These are phyloP conservation scores for Termitomyces eurrhizus DNA, from an alignment of 768 basidiomycete genomes.

Conservation along the genomic window DNA sequence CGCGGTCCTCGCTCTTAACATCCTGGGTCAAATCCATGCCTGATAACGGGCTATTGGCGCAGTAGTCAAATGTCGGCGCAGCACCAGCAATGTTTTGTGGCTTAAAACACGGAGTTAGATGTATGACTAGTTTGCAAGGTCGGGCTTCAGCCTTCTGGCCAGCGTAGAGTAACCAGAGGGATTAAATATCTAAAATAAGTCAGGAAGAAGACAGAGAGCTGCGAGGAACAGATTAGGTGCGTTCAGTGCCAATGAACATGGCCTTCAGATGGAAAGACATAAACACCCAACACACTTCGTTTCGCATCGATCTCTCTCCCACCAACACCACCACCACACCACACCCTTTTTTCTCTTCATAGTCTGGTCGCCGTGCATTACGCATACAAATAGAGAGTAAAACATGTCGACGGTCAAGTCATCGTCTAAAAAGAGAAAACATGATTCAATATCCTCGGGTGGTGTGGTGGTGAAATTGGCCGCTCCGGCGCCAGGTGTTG, in stretches of 20 bases:
- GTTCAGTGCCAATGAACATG: constrained; percentile 13
- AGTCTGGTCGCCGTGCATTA: constrained; percentile 1
- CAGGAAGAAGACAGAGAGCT: constrained; percentile 4
- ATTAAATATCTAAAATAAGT: constrained; percentile 12
- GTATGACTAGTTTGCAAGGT: constrained; percentile 1
- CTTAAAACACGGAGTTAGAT: constrained; percentile 3
- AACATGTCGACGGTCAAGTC: constrained; percentile 33
- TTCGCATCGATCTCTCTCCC: constrained; percentile 11
- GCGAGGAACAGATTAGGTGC: constrained; percentile 5
- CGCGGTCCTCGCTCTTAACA: constrained; percentile 14
- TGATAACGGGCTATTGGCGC: not conserved
- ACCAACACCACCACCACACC: constrained; percentile 15
- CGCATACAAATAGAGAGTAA: constrained; percentile 3
- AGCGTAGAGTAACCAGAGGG: constrained; percentile 5
- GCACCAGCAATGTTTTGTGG: constrained; percentile 5
- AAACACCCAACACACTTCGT: constrained; percentile 13
- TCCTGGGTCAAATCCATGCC: constrained; percentile 14
- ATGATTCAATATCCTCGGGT: constrained; percentile 13
- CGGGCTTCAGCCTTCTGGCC: constrained; percentile 3
- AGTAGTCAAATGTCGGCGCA: constrained; percentile 3
- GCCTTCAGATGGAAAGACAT: constrained; percentile 10
- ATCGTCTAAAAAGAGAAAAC: constrained; percentile 35
- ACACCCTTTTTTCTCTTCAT: constrained; percentile 1
- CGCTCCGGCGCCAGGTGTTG: constrained; percentile 23
- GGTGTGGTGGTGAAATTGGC: constrained; percentile 29